Evolutionary conservation across 2,329 filamentous ascomycete genomes (phyloP), one percentile per base, ranked within the genome.

Genomic region (Celoporthe dispersa): DNA sequence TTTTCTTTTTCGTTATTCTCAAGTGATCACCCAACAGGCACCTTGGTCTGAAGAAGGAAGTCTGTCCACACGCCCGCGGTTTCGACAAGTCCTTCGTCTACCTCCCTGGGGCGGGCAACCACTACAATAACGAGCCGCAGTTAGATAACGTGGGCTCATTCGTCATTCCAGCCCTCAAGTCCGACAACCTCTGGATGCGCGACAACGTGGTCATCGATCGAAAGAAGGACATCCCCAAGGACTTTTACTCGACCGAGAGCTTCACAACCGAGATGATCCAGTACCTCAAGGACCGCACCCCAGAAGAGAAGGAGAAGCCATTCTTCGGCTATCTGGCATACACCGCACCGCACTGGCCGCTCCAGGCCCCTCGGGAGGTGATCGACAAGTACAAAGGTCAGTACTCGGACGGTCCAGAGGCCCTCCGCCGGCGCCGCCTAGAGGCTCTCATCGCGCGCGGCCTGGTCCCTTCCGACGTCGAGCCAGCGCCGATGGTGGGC

Each of bases 261-360:
- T 88, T 86, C 70, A 84, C 82, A 0, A 80, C 84, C 73, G 85
- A 84, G 70, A 82, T 88, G 80, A 73, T 87, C 12, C 72, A 81
- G 19, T 88, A 87, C 65, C 78, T 88, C 0, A 77, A 80, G 41
- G 83, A 85, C 53, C 82, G 85, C 78, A 83, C 75, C 70, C 77
- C 74, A 68, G 78, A 72, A 3, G 75, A 76, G 4, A 76, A 78
- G 22, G 73, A 78, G 2, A 74, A 77, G 64, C 85, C 87, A 0
- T 90, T 90, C 79, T 90, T 90, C 74, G 87, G 80, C 2, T 90
- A 89, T 74, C 80, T 88, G 1, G 86, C 88, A 2, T 90, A 89
- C 76, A 87, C 87, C 0, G 88, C 88, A 0, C 88, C 88, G 1
- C 88, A 90, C 73, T 90, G 88, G 88, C 88, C 88, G 1, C 79